Base-by-base conservation (phyloP, 2,329 filamentous ascomycete species). In the Talaromyces funiculosus region DNA sequence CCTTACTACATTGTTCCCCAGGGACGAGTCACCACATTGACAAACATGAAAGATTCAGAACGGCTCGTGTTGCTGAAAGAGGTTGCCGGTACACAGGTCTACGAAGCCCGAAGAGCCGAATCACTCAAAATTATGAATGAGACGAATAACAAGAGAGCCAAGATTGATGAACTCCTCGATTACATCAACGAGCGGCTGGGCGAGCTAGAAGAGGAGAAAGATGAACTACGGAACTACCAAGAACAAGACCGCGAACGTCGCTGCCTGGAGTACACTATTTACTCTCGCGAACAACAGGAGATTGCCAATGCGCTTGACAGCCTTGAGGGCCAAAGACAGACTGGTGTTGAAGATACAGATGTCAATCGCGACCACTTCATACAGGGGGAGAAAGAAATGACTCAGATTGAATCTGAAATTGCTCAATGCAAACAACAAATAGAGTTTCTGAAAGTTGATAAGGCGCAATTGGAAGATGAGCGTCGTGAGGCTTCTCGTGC, bases 1-100 rank as follows among this genome's bases (percentile, higher is more conserved):
- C 94, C 94, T 26, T 99, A 97, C 81, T 99, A 99, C 75, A 99
- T 99, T 68, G 95, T 99, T 1, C 94, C 95, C 0, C 94, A 99
- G 74, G 94, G 94, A 58, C 91, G 94, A 71, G 92, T 99, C 62
- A 97, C 94, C 0, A 88, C 91, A 24, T 81, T 99, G 71, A 99
- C 94, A 47, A 99, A 97, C 73, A 99, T 99, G 94, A 97, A 97
- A 75, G 94, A 99, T 73, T 86, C 87, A 0, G 92, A 97, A 73
- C 86, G 94, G 57, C 78, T 99, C 64, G 92, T 89, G 66, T 80
- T 99, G 62, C 78, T 99, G 63, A 99, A 99, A 76, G 94, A 97
- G 72, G 94, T 99, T n/a, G 94, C 94, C 0, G 94, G 94, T 64
- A 99, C 94, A 7, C 92, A 97, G 69, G 92, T 97, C 47, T 99